These are phyloP conservation scores for Cladophialophora bantiana DNA, from an alignment of 2,329 filamentous ascomycete genomes.

Conservation along the genomic window DNA sequence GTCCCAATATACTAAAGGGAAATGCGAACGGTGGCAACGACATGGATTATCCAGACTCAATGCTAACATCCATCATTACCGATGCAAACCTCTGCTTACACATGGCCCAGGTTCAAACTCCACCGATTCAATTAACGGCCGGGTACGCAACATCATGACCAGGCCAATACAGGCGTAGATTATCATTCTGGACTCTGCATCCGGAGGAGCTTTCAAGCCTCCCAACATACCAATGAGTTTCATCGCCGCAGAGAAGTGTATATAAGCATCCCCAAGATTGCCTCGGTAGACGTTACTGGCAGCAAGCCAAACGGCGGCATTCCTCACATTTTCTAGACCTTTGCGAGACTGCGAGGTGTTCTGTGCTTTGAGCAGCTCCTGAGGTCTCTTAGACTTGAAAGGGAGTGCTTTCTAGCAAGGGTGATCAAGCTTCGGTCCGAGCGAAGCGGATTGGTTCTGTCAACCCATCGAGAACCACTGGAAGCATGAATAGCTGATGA, in stretches of 20 bases:
- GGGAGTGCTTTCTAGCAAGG: not conserved
- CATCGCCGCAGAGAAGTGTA: not conserved
- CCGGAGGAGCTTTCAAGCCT: too few relatives aligned
- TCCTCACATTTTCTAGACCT: not conserved
- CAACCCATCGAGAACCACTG: not conserved
- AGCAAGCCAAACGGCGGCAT: not conserved
- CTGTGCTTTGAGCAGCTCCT: not conserved
- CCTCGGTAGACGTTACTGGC: not conserved
- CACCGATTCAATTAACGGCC: too few relatives aligned
- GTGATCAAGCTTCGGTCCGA: not conserved
- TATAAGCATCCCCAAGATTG: not conserved
- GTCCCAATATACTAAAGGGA: too few relatives aligned
- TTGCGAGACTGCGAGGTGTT: not conserved
- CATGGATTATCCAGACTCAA: too few relatives aligned
- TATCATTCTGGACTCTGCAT: not conserved
- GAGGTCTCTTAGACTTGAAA: not conserved
- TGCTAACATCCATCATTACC: too few relatives aligned
- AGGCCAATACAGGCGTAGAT: too few relatives aligned
- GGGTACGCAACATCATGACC: too few relatives aligned
- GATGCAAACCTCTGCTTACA: too few relatives aligned
- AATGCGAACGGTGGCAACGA: too few relatives aligned
- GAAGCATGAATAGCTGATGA: not conserved
- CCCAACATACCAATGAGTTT: not conserved
- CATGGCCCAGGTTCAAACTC: too few relatives aligned
- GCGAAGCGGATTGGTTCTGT: not conserved